phyloP scores from a whole-genome alignment of 2,329 filamentous ascomycete species.

The Beauveria rudraprayagi region DNA sequence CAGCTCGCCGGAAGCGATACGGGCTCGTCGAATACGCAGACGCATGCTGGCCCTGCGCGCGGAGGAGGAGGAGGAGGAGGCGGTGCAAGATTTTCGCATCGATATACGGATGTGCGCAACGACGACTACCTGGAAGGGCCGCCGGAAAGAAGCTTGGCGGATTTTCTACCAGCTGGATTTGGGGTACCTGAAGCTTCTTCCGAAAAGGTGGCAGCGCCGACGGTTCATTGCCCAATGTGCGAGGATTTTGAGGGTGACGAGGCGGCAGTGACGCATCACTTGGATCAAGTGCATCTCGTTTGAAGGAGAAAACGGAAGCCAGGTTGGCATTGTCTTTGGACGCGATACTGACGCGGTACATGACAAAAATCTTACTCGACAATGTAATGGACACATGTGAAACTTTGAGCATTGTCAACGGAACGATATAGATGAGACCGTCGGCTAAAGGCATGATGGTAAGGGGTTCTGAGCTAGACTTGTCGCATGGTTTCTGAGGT shows the following conservation, averaged over 20 bases:
- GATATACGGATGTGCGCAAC: conserved; percentile 27
- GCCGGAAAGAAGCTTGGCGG: conserved; percentile 34
- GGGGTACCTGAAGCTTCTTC: conserved; percentile 18
- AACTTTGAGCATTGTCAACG: too few relatives aligned
- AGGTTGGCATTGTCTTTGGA: too few relatives aligned
- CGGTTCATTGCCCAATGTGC: conserved; percentile 55
- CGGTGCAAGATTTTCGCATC: conserved; percentile 19
- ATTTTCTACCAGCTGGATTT: conserved; percentile 36
- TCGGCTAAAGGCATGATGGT: too few relatives aligned
- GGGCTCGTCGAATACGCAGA: background rate
- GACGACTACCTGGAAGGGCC: conserved; percentile 31
- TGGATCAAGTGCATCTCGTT: conserved; percentile 34
- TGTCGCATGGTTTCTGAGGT: too few relatives aligned
- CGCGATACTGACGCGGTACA: too few relatives aligned
- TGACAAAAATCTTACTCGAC: too few relatives aligned
- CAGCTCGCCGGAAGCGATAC: background rate
- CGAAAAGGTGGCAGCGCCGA: conserved; percentile 12
- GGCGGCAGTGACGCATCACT: conserved; percentile 58
- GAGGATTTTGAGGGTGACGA: conserved; percentile 60
- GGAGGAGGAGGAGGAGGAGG: conserved; percentile 3
- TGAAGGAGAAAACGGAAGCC: conserved; percentile 6
- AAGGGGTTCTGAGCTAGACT: too few relatives aligned
- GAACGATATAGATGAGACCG: too few relatives aligned
- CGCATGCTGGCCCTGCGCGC: conserved; percentile 9
- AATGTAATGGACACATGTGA: too few relatives aligned